Conservation (phyloP, 2,329 filamentous ascomycete species). For the Purpureocillium lavendulum region DNA sequence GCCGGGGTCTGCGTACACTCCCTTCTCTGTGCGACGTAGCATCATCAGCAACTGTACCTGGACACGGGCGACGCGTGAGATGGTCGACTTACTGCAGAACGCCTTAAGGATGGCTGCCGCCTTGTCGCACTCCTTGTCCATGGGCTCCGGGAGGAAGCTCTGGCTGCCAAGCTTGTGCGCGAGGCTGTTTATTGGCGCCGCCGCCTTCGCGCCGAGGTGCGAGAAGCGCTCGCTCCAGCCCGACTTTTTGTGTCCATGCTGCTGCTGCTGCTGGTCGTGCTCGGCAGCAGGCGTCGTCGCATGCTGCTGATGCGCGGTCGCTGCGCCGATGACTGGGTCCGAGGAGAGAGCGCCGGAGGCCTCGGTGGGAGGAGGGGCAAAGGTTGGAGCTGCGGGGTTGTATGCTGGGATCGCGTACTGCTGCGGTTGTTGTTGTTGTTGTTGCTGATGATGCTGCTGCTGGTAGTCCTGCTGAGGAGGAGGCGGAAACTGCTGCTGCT, state of each 20-base stretch:
- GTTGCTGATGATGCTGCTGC: slow-evolving; percentile 7
- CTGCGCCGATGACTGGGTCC: slow-evolving; percentile 1
- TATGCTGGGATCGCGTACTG: slow-evolving; percentile 20
- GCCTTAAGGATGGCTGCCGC: slow-evolving; percentile 73
- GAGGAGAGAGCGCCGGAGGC: slow-evolving; percentile 1
- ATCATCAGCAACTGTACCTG: not conserved
- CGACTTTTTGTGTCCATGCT: slow-evolving; percentile 5
- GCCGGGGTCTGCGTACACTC: slow-evolving; percentile 36
- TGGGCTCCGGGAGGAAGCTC: slow-evolving; percentile 75
- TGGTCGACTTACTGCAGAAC: slow-evolving; percentile 66
- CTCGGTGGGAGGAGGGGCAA: slow-evolving; percentile 17
- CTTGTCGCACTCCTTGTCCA: slow-evolving; percentile 89
- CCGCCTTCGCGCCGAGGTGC: slow-evolving; percentile 35
- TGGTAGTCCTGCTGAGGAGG: slow-evolving; percentile 8
- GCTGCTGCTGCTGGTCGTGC: slow-evolving; percentile 3
- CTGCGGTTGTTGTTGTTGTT: slow-evolving; percentile 8
- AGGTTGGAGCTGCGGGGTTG: slow-evolving; percentile 19
- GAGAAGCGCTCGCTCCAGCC: slow-evolving; percentile 22
- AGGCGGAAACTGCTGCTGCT: slow-evolving; percentile 9
- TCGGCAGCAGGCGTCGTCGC: not conserved
- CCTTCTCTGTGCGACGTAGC: slow-evolving; percentile 31
- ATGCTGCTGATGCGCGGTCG: slow-evolving; percentile 1
- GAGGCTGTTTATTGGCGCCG: slow-evolving; percentile 69
- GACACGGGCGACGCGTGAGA: not conserved
- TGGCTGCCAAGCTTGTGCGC: slow-evolving; percentile 77